Conservation (phyloP, 2,329 filamentous ascomycete species). For the Exophiala calicioides region DNA sequence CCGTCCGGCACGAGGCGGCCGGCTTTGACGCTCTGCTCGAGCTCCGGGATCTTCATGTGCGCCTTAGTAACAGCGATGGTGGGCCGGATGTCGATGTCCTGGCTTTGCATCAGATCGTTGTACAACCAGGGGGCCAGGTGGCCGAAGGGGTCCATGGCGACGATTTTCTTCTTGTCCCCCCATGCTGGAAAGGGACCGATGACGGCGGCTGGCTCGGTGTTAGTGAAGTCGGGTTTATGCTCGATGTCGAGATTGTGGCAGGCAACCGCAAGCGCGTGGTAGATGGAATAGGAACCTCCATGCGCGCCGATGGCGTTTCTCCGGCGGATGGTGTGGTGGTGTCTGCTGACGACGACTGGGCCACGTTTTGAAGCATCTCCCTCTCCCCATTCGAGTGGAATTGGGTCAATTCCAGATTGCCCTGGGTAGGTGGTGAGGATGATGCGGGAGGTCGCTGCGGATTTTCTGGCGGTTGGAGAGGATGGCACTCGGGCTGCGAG, state of each 20-base stretch:
- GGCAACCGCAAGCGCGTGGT: conserved; percentile 89
- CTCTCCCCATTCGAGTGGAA: conserved; percentile 85
- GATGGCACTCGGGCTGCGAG: conserved; percentile 15
- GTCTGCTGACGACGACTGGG: conserved; percentile 82
- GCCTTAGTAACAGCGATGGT: conserved; percentile 91
- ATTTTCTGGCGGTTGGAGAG: conserved; percentile 23
- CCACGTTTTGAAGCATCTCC: conserved; percentile 73
- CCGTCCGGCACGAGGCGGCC: conserved; percentile 79
- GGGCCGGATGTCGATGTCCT: conserved; percentile 82
- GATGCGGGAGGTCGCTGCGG: conserved; percentile 56
- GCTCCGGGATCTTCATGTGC: conserved; percentile 94
- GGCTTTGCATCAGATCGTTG: conserved; percentile 69
- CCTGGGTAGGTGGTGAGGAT: conserved; percentile 85
- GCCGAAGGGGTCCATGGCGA: conserved; percentile 93
- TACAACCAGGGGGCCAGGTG: conserved; percentile 84
- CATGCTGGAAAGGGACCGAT: conserved; percentile 90
- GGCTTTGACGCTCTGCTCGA: conserved; percentile 80
- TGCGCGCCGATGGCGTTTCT: conserved; percentile 75
- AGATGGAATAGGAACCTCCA: conserved; percentile 93
- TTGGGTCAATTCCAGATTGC: conserved; percentile 89
- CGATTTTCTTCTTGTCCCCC: conserved; percentile 88
- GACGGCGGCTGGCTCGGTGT: conserved; percentile 87
- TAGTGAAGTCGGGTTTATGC: conserved; percentile 75
- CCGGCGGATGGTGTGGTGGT: conserved; percentile 71
- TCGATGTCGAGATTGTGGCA: conserved; percentile 83